These are phyloP conservation scores for Aegilops speltoides DNA, from an alignment of 176 grass and related monocot genomes.

Conservation along the genomic window DNA sequence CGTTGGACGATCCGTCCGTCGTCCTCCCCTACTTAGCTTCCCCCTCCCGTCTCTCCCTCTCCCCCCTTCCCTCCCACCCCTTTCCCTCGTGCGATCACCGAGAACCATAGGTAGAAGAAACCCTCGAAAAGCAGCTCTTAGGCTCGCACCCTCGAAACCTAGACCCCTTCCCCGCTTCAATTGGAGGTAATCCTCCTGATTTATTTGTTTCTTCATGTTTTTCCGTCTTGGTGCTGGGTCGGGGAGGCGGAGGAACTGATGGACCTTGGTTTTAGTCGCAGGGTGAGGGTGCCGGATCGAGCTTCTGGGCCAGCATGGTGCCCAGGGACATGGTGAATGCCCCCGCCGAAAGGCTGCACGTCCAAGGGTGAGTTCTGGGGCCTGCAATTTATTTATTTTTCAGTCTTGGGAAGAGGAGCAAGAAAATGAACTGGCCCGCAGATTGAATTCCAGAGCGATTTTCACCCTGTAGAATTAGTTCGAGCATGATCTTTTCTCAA, in stretches of 20 bases:
- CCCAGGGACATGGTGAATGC: constrained; percentile 37
- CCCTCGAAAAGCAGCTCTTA: neutral
- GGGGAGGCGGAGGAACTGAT: constrained; percentile 14
- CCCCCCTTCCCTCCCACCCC: no score
- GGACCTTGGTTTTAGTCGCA: neutral
- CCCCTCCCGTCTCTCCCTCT: neutral
- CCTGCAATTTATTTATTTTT: neutral
- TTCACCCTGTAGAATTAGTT: neutral
- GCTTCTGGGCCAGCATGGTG: constrained; percentile 29
- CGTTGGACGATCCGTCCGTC: neutral
- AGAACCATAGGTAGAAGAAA: neutral
- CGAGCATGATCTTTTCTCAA: neutral
- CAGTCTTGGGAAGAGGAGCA: neutral
- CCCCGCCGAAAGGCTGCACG: neutral
- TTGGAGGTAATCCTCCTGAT: neutral
- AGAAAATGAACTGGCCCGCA: neutral
- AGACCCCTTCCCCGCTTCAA: neutral
- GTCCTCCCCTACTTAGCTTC: constrained; percentile 9
- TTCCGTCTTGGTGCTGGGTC: neutral
- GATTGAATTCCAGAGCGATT: neutral
- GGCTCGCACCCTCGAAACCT: no score
- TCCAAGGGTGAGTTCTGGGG: constrained; percentile 28
- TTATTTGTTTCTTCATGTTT: neutral
- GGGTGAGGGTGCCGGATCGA: neutral
- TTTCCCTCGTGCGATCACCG: neutral